Conservation (phyloP, 148 eudicot species). For the Talinum fruticosum region DNA sequence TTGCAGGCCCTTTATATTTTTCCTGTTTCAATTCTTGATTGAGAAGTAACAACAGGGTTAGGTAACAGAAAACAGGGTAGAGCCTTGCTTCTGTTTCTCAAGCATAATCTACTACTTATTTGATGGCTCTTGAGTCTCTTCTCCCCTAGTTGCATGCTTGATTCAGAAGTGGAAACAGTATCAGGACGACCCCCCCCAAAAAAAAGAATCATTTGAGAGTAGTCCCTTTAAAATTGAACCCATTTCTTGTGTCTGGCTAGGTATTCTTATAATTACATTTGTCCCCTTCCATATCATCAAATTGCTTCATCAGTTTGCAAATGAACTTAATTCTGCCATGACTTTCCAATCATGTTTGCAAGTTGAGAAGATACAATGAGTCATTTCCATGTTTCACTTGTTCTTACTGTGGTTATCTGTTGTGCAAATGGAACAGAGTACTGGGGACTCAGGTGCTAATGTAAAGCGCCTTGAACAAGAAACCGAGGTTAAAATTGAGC, state of each 20-base stretch:
- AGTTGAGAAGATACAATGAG: background rate
- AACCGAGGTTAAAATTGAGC: conserved; percentile 67
- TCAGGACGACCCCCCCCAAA: background rate
- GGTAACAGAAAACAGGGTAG: too few relatives aligned
- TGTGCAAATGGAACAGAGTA: conserved; percentile 49
- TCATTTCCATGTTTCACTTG: background rate
- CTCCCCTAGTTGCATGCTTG: too few relatives aligned
- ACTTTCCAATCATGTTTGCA: background rate
- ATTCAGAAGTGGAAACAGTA: too few relatives aligned
- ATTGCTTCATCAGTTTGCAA: background rate
- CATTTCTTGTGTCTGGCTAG: background rate
- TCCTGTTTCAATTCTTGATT: too few relatives aligned
- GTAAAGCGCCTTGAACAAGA: conserved; percentile 91
- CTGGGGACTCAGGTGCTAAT: conserved; percentile 95
- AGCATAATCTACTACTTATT: too few relatives aligned
- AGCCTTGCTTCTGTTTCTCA: too few relatives aligned
- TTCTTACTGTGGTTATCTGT: background rate
- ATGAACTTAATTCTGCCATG: background rate
- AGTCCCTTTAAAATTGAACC: background rate
- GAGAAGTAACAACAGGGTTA: too few relatives aligned
- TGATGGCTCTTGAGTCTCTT: too few relatives aligned
- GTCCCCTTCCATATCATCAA: background rate
- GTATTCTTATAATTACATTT: background rate
- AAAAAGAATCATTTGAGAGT: background rate
- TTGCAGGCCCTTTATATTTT: too few relatives aligned